Evolutionary conservation across 2,329 filamentous ascomycete species (phyloP).

Genomic region (Alternaria triticina): DNA sequence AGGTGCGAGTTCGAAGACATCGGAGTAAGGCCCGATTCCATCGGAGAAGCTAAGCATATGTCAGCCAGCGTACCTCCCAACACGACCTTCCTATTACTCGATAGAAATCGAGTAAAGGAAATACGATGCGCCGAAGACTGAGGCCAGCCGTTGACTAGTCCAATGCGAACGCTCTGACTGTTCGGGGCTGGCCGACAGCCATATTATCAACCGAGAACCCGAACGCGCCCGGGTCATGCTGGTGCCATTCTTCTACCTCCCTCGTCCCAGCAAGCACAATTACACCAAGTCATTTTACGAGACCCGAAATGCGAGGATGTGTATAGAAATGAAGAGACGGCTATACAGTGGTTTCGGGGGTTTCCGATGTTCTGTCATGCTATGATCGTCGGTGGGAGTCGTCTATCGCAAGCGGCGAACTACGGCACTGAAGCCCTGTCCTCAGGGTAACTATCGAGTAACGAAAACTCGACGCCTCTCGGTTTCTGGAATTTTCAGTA

Average conservation of each 20-base stretch:
- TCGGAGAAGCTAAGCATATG: constrained; percentile 27
- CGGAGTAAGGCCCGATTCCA: constrained; percentile 5
- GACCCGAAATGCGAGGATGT: background rate
- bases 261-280: background rate
- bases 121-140: constrained; percentile 22
- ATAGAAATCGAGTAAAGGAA: constrained; percentile 45
- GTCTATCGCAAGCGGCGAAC: constrained; percentile 18
- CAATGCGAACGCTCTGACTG: constrained; percentile 10
- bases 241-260: background rate
- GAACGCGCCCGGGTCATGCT: constrained; percentile 1
- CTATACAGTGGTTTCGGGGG: background rate
- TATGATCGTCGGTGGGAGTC: background rate
- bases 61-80: constrained; percentile 36
- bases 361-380: background rate
- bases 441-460: constrained; percentile 41
- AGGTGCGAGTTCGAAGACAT: background rate
- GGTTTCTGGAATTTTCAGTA: constrained; percentile 12
- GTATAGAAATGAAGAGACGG: background rate
- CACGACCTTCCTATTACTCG: constrained; percentile 40
- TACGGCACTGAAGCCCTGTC: constrained; percentile 24
- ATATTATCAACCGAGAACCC: constrained; percentile 7
- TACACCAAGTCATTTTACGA: background rate
- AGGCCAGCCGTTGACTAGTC: constrained; percentile 22
- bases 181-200: constrained; percentile 34
- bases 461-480: constrained; percentile 28